Evolutionary conservation across 2,329 filamentous ascomycete genomes (phyloP).

Genomic region (Aspergillus phoenicis): DNA sequence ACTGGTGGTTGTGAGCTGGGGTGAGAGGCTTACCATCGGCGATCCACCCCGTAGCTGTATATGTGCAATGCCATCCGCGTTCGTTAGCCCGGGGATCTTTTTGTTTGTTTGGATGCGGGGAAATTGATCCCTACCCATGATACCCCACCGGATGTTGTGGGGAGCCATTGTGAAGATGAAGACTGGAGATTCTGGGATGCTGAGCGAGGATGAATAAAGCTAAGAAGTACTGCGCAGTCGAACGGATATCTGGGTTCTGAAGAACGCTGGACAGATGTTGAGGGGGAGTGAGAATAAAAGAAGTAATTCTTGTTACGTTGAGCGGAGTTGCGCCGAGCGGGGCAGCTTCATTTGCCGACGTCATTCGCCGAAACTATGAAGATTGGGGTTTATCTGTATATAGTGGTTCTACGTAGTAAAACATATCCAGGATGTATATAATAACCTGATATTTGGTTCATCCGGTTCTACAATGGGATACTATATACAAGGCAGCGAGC

Average conservation of each 20-base stretch:
- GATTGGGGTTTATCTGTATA: too few species aligned
- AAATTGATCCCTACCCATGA: constrained; percentile 39
- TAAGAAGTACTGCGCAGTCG: too few species aligned
- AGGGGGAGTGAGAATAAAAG: neutral
- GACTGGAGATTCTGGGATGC: neutral
- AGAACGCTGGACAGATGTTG: too few species aligned
- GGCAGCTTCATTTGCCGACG: constrained; percentile 18
- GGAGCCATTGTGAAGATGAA: constrained; percentile 31
- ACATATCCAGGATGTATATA: neutral
- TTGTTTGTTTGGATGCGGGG: neutral
- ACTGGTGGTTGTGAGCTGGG: neutral
- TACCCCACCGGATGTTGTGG: constrained; percentile 47
- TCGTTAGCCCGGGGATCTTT: constrained; percentile 20
- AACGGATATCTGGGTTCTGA: too few species aligned
- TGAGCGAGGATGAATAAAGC: constrained; percentile 2
- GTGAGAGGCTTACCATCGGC: constrained; percentile 36
- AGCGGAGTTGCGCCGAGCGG: constrained; percentile 32
- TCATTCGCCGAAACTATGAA: constrained; percentile 1
- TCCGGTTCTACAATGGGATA: neutral
- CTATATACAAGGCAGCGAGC: constrained; percentile 5
- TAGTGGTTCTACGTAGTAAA: neutral
- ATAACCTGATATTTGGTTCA: neutral
- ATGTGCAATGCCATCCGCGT: constrained; percentile 7
- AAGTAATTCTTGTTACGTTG: neutral
- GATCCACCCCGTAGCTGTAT: constrained; percentile 48